phyloP scores from a whole-genome alignment of 1,284 basidiomycete genomes.

The Sporisorium scitamineum region DNA sequence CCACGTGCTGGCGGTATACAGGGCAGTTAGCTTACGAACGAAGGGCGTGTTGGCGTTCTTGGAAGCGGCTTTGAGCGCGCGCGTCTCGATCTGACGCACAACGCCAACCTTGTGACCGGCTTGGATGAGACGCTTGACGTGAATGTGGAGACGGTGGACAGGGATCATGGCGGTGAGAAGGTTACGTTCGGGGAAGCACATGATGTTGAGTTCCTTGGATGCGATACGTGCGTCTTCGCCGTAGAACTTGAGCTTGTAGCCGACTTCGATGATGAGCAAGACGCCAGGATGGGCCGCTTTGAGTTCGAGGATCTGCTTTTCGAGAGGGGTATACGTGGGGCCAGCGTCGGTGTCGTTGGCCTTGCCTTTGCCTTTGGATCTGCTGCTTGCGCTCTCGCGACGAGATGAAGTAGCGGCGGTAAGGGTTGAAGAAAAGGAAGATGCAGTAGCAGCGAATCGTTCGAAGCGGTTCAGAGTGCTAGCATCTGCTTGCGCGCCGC shows the following conservation, averaged over 20 bases:
- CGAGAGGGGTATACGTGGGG: constrained; percentile 71
- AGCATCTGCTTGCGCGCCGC: not conserved
- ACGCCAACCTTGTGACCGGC: constrained; percentile 88
- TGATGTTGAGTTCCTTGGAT: constrained; percentile 82
- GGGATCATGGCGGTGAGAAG: constrained; percentile 87
- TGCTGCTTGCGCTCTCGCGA: constrained; percentile 57
- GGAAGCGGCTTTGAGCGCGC: constrained; percentile 87
- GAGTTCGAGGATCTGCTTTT: constrained; percentile 65
- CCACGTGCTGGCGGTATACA: constrained; percentile 90
- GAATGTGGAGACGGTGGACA: constrained; percentile 81
- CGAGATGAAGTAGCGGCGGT: not conserved
- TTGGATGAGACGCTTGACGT: constrained; percentile 83
- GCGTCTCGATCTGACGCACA: constrained; percentile 89
- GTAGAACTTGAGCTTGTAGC: constrained; percentile 77
- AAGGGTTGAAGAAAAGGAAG: constrained; percentile 5
- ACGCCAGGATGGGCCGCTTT: constrained; percentile 75
- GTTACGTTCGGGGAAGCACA: constrained; percentile 80
- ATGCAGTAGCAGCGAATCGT: constrained; percentile 15
- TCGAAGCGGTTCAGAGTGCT: constrained; percentile 22
- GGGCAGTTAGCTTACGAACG: constrained; percentile 80
- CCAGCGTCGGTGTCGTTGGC: constrained; percentile 37
- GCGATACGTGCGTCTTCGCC: constrained; percentile 91
- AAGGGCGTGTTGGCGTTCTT: constrained; percentile 75
- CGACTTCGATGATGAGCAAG: constrained; percentile 81
- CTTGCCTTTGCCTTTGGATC: constrained; percentile 59